phyloP scores from a whole-genome alignment of 768 basidiomycete genomes.

The Suillus paluster region DNA sequence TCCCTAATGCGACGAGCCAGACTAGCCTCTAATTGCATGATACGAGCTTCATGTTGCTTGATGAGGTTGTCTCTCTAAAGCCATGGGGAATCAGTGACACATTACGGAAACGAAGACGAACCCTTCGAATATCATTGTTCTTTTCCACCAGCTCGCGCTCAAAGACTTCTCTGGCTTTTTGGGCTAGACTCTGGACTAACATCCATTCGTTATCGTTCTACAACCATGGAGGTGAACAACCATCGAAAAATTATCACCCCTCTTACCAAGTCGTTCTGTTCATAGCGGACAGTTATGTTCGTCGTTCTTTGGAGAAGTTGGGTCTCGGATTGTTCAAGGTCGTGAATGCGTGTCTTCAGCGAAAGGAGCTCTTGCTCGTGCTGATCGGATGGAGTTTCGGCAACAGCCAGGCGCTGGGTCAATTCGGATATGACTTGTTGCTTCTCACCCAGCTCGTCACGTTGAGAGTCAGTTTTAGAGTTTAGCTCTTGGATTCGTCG shows the following conservation, averaged over 20 bases:
- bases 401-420: conserved; percentile 23
- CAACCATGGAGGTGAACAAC: conserved; percentile 10
- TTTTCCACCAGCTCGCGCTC: conserved; percentile 59
- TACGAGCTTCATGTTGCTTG: conserved; percentile 46
- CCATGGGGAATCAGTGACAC: conserved; percentile 12
- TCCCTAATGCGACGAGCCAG: conserved; percentile 51
- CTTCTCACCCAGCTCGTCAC: conserved; percentile 24
- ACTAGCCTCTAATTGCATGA: conserved; percentile 49
- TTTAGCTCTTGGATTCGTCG: conserved; percentile 23
- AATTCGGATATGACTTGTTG: conserved; percentile 25
- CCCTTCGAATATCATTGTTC: conserved; percentile 59
- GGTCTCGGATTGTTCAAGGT: conserved; percentile 34
- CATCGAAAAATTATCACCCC: conserved; percentile 16
- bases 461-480: conserved; percentile 23
- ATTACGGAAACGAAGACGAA: conserved; percentile 28
- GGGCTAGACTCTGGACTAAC: conserved; percentile 50
- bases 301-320: conserved; percentile 30
- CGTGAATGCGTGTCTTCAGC: conserved; percentile 23
- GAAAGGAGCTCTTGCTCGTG: conserved; percentile 32
- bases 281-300: conserved; percentile 44
- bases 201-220: conserved; percentile 56
- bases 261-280: conserved; percentile 50
- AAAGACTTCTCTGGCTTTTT: conserved; percentile 48
- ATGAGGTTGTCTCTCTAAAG: conserved; percentile 54
- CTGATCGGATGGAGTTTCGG: conserved; percentile 27